Base-by-base conservation (phyloP, 345 rosid species). In the Hevea brasiliensis region DNA sequence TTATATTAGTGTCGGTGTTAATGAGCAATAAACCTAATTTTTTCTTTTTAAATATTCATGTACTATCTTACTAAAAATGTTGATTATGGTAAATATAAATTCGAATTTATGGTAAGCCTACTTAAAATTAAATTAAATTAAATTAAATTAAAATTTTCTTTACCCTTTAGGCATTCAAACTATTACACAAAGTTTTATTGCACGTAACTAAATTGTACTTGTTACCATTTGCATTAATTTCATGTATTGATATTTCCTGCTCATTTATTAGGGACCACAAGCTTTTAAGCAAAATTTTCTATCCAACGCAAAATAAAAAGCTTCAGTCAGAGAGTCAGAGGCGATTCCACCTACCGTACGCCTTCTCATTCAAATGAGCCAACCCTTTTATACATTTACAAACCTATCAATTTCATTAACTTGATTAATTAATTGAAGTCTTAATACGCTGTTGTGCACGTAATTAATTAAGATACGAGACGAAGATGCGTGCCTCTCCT, bases 281-380 rank as follows among this genome's bases (percentile, higher is more conserved):
- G 2, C 24, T 8, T n/a, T 32, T 51, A 32, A 20, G 23, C 32
- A 21, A 8, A 15, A 8, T 11, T 23, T n/a, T 51, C 10, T 7
- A 10, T 44, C 17, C 26, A 8, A 10, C 40, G 4, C 9, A 7
- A 40, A 62, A 59, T 40, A 62, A 23, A 61, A 20, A 12, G 6
- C 48, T 40, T 62, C 67, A 26, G 37, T 32, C 40, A 59, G 63
- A 26, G n/a, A 59, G n/a, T 20, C 27, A 40, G 35, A 24, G 15
- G 27, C 65, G 10, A 18, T 11, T 44, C 61, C 50, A 59, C 74
- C 74, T 26, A 71, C 66, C 56, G 10, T 12, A 13, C 54, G n/a
- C 62, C 23, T 18, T 0, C 44, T 21, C 24, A n/a, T 41, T 64
- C 23, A 23, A 6, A 21, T 64, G 20, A 41, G 11, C 54, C 44